These are phyloP conservation scores for Pichia insulana DNA, from an alignment of 805 yeast genomes.

Conservation along the genomic window DNA sequence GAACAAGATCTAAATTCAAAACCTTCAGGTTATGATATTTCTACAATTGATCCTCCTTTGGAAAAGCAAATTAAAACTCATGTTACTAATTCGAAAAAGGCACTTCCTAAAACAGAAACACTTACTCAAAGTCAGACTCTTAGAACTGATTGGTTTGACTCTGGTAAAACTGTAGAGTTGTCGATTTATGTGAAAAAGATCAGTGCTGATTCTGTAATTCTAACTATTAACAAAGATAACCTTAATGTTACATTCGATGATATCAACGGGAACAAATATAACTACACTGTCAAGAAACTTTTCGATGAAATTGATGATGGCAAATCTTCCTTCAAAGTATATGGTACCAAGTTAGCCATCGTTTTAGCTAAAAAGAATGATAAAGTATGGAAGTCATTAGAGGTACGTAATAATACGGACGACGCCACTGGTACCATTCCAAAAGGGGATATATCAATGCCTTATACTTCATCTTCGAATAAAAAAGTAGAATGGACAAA, in stretches of 20 bases:
- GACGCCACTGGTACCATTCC: not conserved
- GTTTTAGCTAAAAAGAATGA: conserved; percentile 8
- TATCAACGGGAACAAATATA: conserved; percentile 39
- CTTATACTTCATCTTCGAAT: conserved; percentile 59
- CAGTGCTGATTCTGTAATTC: conserved; percentile 37
- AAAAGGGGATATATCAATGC: not conserved
- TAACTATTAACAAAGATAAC: conserved; percentile 31
- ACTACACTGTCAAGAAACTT: conserved; percentile 47
- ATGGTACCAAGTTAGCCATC: conserved; percentile 64
- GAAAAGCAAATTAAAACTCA: not conserved
- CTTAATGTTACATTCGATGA: conserved; percentile 40
- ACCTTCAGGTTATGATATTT: not conserved
- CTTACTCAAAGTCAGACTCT: conserved; percentile 24
- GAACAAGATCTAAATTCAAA: not conserved
- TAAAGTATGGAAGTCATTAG: not conserved
- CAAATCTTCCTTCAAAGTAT: conserved; percentile 40
- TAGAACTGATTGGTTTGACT: conserved; percentile 70
- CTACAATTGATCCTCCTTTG: no score
- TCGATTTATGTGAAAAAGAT: conserved; percentile 66
- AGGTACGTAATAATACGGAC: conserved; percentile 1
- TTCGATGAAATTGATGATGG: conserved; percentile 41
- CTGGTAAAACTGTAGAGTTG: conserved; percentile 44
- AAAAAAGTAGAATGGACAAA: conserved; percentile 65
- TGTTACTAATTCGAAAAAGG: not conserved
- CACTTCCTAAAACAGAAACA: not conserved